Base-by-base conservation (phyloP, 306 rosid genomes). In the Dalbergia oliveri region DNA sequence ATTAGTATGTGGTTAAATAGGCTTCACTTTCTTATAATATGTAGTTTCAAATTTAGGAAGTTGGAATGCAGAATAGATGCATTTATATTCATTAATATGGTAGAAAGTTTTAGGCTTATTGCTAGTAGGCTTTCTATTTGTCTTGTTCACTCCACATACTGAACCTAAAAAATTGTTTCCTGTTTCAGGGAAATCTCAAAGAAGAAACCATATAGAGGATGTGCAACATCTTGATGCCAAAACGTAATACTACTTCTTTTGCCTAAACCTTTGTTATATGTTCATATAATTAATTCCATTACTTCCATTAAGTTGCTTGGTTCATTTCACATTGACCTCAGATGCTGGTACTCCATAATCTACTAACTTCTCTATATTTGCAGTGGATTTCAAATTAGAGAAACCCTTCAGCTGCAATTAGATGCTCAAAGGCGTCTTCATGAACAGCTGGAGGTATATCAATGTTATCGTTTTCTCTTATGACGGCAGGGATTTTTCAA, bases 401-500 rank as follows among this genome's bases (percentile, higher is more conserved):
- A 95, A 87, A 87, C 99, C 18, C 88, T 93, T 84, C 97, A 90
- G 79, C 84, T 91, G 69, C 98, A 95, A 81, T 69, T 95, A 77
- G 99, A 95, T 66, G 96, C 90, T 51, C 99, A 95, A 81, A 89
- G 88, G 85, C 88, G 87, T 33, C 99, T 95, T 75, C 99, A 93
- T 71, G 99, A 93, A 75, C 99, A 95, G 58, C 82, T 95, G 37
- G 98, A 93, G 98, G 99, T 95, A 84, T 34, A 71, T 62, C 31
- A 39, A 13, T 39, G 10, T 44, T 61, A 31, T 82, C 31, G 3
- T 26, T 26, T 26, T 26, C 31, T 26, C 31, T 26, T 26, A 26
- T 26, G 3, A 26, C 3, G 3, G 43, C 31, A 50, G 15, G 18
- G 23, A 76, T 50, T 76, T 63, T 26, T 26, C 31, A 26, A 26